Base-by-base conservation (phyloP, 1,284 basidiomycete species). In the Boletus mariae region DNA sequence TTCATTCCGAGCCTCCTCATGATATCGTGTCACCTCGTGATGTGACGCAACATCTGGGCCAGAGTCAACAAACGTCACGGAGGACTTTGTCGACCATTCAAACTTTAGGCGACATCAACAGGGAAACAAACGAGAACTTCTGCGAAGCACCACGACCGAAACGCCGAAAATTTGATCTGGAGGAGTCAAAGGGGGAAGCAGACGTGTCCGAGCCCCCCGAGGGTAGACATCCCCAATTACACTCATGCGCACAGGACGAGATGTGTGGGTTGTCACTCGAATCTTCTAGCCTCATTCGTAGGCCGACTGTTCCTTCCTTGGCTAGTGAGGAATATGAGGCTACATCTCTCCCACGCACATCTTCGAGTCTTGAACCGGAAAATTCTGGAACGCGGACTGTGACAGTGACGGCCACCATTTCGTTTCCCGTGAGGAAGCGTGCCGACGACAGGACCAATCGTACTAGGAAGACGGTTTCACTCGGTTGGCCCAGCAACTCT, bases 371-470 rank as follows among this genome's bases (percentile, higher is more conserved):
- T 5, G 52, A 45, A 17, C 41, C 38, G 12, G 38, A 47, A 2
- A 9, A 15, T 28, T 31, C 37, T 8, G 43, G 11, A 1, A 41
- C 31, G 4, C 40, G 44, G 4, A 32, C 35, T 38, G 31, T 47
- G n/a, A 52, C 13, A 2, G 34, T 42, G 2, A 15, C 55, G 13
- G 13, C 54, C 2, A 68, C 65, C 3, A 55, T 67, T 32, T 46
- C 64, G 5, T 68, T 66, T 40, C 61, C 63, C 0, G 55, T 63
- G 20, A 55, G 48, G 47, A 68, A 65, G 26, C 46, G 32, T 20
- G 10, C 50, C 5, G 45, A 53, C 3, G 40, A 46, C 6, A 40
- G 44, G 20, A n/a, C 17, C 5, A 26, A 35, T 15, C 5, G 5
- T 9, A 15, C 23, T 29, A 40, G 42, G 8, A 66, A 65, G 46